Evolutionary conservation across 1,139 yeast species (phyloP), one percentile per base, ranked within the genome.

Genomic region (Debaryomycetaceae sp.): DNA sequence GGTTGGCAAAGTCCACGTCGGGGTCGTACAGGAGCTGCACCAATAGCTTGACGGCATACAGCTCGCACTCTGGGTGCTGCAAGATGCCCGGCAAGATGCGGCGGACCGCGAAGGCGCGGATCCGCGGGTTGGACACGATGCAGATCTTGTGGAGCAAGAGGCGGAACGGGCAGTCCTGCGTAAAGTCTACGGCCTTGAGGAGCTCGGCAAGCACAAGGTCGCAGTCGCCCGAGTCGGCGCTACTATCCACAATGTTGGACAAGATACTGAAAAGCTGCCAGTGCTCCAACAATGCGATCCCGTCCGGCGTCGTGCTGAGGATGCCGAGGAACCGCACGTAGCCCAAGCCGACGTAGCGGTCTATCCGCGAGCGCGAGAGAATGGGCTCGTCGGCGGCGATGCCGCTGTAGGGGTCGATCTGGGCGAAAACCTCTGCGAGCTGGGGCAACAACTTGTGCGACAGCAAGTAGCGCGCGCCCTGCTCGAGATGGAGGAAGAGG

Each of bases 191-290:
- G 29, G 73, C 70, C 25, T 69, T 67, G 36, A 87, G 60, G 19
- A 81, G 62, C 3, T 69, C 49, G 22, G 69, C 53, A 14, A 81
- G 55, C 30, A 86, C 59, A 39, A 72, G 79, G 32, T 74, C 81
- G 25, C 85, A 65, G 5, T 39, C 13, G 4, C 49, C 55, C 4
- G 46, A 43, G 2, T 31, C 30, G 33, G 61, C 53, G 13, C 71
- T 59, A 18, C 67, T 67, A 33, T 71, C 74, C 22, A 83, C 66
- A 33, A 87, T 70, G 43, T 83, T 85, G 40, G 79, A 77, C 32
- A 86, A 62, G 52, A 82, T 73, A 34, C 79, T 85, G 52, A 83
- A 82, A 40, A 87, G 69, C 41, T 86, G 80, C 92, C 95, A 82
- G 38, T 81, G 75, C 30, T 75, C 78, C 37, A 90, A 51, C 44